These are phyloP conservation scores for Colletotrichum plurivorum DNA, from an alignment of 2,329 filamentous ascomycete species.

Conservation along the genomic window DNA sequence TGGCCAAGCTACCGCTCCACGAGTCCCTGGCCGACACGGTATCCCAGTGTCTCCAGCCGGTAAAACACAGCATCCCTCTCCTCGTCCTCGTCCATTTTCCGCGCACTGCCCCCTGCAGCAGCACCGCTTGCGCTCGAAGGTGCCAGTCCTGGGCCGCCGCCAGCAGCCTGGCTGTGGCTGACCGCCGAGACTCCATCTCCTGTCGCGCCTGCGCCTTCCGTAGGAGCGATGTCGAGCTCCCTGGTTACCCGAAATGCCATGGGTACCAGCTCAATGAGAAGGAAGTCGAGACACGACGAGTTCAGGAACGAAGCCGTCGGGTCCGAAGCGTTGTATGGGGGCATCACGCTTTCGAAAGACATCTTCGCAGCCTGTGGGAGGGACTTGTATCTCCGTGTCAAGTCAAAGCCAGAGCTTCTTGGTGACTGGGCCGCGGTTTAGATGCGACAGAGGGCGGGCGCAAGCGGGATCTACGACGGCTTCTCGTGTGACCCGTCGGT, in stretches of 20 bases:
- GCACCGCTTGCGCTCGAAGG: conserved; percentile 42
- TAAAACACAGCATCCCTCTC: conserved; percentile 88
- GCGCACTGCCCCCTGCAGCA: conserved; percentile 39
- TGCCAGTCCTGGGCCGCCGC: conserved; percentile 40
- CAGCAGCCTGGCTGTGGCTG: conserved; percentile 27
- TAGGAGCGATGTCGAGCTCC: conserved; percentile 72
- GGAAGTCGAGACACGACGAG: conserved; percentile 90
- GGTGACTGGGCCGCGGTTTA: not conserved
- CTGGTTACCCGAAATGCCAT: conserved; percentile 89
- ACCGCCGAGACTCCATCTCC: conserved; percentile 22
- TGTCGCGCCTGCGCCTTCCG: conserved; percentile 46
- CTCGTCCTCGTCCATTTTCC: conserved; percentile 80
- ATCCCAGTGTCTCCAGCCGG: conserved; percentile 86
- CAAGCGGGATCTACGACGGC: not conserved
- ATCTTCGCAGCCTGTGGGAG: conserved; percentile 56
- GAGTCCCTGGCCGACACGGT: conserved; percentile 91
- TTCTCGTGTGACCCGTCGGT: not conserved
- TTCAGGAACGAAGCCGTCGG: conserved; percentile 82
- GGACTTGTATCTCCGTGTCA: not conserved
- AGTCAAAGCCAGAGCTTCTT: too few species aligned
- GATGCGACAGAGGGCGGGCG: not conserved
- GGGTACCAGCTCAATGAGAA: conserved; percentile 96
- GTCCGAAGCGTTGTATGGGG: conserved; percentile 80
- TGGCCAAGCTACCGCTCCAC: conserved; percentile 80
- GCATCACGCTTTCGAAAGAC: conserved; percentile 81